A percentile compares a stretch with the other conserved stretches of the same genome.
These are phyloP conservation scores for Fusarium sp. DNA, from an alignment of 2,329 filamentous ascomycete species.

Conservation along the genomic window DNA sequence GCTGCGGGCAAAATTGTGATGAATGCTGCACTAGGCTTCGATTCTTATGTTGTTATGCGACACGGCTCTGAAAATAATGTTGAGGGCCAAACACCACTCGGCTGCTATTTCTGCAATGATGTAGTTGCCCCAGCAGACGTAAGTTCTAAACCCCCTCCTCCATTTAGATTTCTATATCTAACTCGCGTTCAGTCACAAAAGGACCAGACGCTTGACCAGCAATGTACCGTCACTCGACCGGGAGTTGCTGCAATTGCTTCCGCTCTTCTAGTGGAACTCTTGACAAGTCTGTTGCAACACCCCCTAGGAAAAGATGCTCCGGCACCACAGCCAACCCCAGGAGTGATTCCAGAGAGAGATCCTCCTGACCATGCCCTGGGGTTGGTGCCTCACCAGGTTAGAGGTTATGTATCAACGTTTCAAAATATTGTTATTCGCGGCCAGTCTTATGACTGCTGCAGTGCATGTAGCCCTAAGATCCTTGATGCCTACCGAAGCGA, in stretches of 20 bases:
- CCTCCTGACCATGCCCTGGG: slow-evolving; percentile 74
- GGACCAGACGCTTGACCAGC: slow-evolving; percentile 95
- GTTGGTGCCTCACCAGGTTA: slow-evolving; percentile 84
- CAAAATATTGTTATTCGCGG: slow-evolving; percentile 81
- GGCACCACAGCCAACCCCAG: slow-evolving; percentile 64
- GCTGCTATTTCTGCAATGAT: slow-evolving; percentile 99
- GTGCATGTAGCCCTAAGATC: slow-evolving; percentile 81
- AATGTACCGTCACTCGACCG: slow-evolving; percentile 96
- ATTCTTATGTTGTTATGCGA: slow-evolving; percentile 97
- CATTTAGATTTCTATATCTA: slow-evolving; percentile 2
- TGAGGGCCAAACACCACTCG: slow-evolving; percentile 77
- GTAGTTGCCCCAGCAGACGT: slow-evolving; percentile 95
- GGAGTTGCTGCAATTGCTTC: slow-evolving; percentile 95
- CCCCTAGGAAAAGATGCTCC: slow-evolving; percentile 77
- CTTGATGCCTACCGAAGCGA: slow-evolving; percentile 76
- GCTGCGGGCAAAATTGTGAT: slow-evolving; percentile 93
- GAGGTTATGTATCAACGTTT: slow-evolving; percentile 82
- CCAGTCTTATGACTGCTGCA: slow-evolving; percentile 84
- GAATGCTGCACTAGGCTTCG: slow-evolving; percentile 96
- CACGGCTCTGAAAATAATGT: slow-evolving; percentile 79
- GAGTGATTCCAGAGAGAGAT: slow-evolving; percentile 66
- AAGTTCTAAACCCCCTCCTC: slow-evolving; percentile 58
- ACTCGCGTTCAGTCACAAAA: slow-evolving; percentile 79
- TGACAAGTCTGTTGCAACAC: slow-evolving; percentile 91
- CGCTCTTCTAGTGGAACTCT: slow-evolving; percentile 88